Conservation (phyloP, 768 basidiomycete genomes). For the Podaxis rugospora region DNA sequence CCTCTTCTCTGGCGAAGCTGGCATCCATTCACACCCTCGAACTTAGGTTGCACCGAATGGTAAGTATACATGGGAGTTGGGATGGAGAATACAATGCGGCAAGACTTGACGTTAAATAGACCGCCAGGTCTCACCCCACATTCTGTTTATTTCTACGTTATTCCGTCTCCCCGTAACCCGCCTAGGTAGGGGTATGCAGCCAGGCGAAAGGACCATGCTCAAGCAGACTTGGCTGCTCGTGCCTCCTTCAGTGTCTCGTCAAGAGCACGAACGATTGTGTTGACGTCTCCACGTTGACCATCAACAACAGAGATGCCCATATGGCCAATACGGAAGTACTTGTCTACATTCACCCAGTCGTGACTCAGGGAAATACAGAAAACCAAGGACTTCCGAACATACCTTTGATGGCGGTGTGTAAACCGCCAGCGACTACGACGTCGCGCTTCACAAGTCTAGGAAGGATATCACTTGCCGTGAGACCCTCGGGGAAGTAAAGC, state of each 20-base stretch:
- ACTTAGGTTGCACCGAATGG: no score
- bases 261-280: conserved; percentile 64
- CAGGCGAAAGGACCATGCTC: background rate
- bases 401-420: conserved; percentile 84
- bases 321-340: conserved; percentile 94
- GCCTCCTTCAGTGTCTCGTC: conserved; percentile 49
- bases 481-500: conserved; percentile 80
- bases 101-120: background rate
- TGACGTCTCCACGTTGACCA: conserved; percentile 64
- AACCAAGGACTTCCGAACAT: background rate
- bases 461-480: conserved; percentile 72
- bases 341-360: conserved; percentile 38
- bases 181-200: background rate
- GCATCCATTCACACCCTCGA: no score
- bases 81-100: background rate
- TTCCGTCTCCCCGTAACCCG: background rate
- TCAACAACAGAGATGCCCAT: conserved; percentile 89
- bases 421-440: conserved; percentile 82
- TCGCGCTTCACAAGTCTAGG: conserved; percentile 68
- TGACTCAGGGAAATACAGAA: background rate
- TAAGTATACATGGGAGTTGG: background rate
- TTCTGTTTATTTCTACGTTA: background rate
- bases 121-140: background rate
- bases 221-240: conserved; percentile 16
- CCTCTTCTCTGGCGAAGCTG: no score